Base-by-base conservation (phyloP, 2,329 filamentous ascomycete species). In the Fusarium pseudograminearum region DNA sequence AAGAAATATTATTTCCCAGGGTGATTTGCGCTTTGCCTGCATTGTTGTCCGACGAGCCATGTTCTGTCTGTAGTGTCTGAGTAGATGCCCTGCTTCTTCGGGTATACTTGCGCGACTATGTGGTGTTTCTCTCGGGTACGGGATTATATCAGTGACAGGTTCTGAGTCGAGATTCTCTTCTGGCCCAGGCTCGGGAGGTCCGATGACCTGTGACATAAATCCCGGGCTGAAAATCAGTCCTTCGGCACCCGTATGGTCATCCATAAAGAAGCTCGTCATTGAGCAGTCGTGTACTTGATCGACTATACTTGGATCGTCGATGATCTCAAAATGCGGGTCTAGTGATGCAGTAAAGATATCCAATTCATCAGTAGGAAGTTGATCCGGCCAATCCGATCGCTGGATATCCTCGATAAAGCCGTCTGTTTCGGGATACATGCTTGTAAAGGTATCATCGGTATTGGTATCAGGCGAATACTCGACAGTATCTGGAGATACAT, bases 1-100 rank as follows among this genome's bases (percentile, higher is more conserved):
- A 1, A 83, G 69, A 20, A 83, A 79, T 0, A 84, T 76, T 0
- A 82, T 71, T 46, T 83, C 78, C 82, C 82, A 83, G 0, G 82
- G 82, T 1, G 81, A 82, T 55, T 81, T 82, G 4, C 77, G 76
- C 24, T 70, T 72, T 8, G 73, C 63, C 14, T 70, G 78, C 75
- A 54, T 76, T 38, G 51, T 77, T 59, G 12, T 60, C 0, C 65
- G 11, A 70, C 76, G 47, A 73, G 74, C n/a, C 72, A 71, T 76
- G 31, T 69, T 59, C 26, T 69, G 54, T 44, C 72, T 76, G 48
- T 77, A 77, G 55, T 77, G 76, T 1, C 76, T 72, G 7, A 79
- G 69, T 10, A 78, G 45, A 2, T 68, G 55, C 8, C 72, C 73
- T 3, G 77, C 72, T 40, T 78, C 63, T 22, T 70, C 57, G 0